Base-by-base conservation (phyloP, 495 filamentous ascomycete genomes). In the Talaromyces trachyspermus region DNA sequence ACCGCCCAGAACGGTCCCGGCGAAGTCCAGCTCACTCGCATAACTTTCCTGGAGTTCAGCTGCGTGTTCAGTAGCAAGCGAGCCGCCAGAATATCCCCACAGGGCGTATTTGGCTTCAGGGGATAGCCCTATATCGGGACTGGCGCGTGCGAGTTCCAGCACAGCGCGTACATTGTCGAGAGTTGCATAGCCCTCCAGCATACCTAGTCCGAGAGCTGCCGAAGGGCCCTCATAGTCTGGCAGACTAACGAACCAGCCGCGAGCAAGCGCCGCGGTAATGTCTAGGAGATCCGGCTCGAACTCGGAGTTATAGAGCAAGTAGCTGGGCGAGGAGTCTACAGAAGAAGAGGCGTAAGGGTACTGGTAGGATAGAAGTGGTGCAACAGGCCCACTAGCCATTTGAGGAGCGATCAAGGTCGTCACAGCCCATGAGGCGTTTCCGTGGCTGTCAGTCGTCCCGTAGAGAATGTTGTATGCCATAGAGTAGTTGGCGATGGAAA, bases 81-180 rank as follows among this genome's bases (percentile, higher is more conserved):
- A 56, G 23, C 71, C 72, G 10, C 72, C 72, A 9, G 64, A 69
- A 46, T 74, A 76, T 14, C 71, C 72, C 67, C 66, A 75, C 50
- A 75, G 52, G 2, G 56, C 66, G 26, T 38, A 10, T 24, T 44
- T 22, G 25, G 25, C 29, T 11, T 18, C 17, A 4, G 8, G 2
- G 14, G 2, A 8, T 14, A 11, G 24, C 8, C 5, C 11, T 10
- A 12, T 9, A 0, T 14, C 32, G 2, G 33, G 32, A 23, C 20
- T 24, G 6, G 14, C 22, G 11, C 30, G 18, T 4, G 33, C 38
- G n/a, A n/a, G n/a, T 15, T 37, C 6, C 9, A 32, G 26, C 2
- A 48, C 32, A 18, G 45, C 45, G 17, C 45, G 33, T 27, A 48
- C 2, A 2, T 17, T 14, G 4, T 37, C 45, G 11, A 38, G 36